Evolutionary conservation across 208 protist genomes (phyloP).

Genomic region (Naegleria lovaniensis): DNA sequence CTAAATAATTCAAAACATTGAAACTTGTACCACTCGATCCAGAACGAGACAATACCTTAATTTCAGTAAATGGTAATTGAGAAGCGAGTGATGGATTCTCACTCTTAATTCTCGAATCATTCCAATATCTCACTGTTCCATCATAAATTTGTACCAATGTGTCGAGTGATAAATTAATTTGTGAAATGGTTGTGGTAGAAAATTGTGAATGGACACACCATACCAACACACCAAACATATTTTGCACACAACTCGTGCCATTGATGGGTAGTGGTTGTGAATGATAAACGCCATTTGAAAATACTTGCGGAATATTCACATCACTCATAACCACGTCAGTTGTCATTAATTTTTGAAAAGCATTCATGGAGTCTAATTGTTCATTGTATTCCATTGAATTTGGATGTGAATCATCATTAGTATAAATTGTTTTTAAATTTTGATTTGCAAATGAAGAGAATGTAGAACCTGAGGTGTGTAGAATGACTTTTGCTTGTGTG

Average conservation of each 20-base stretch:
- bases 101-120: not conserved
- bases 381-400: not conserved
- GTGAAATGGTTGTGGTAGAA: not conserved
- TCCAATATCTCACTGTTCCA: not conserved
- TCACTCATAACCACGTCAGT: not conserved
- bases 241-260: not conserved
- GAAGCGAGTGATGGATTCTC: not conserved
- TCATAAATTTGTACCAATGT: not conserved
- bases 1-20: not conserved
- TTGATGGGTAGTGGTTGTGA: not conserved
- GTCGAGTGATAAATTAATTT: not conserved
- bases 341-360: not conserved
- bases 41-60: not conserved
- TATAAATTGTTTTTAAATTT: not conserved
- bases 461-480: not conserved
- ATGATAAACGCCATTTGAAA: not conserved
- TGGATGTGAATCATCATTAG: not conserved
- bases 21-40: not conserved
- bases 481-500: not conserved
- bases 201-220: not conserved
- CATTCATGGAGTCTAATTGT: not conserved
- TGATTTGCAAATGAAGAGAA: not conserved
- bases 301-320: not conserved
- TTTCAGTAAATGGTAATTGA: not conserved
- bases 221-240: not conserved